Base-by-base conservation (phyloP, 164 flowering plant genomes). In the Houttuynia cordata region DNA sequence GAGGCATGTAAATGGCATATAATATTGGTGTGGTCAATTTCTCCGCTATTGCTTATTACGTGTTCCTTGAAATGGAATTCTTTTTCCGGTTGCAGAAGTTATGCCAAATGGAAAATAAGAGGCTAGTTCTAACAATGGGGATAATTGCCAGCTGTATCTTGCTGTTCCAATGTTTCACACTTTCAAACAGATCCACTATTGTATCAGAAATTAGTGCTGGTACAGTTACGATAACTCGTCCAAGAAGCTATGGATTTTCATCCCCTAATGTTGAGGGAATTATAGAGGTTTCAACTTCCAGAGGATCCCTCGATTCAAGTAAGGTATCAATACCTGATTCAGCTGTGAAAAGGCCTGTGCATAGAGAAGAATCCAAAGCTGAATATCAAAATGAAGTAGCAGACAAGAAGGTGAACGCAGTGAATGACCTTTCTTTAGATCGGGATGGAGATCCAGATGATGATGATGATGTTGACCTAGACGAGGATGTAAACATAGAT, bases 91-190 rank as follows among this genome's bases (percentile, higher is more conserved):
- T 20, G 23, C 40, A 49, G 55, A 59, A 68, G 21, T 58, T 62
- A 34, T 63, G 68, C 54, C 66, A 45, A 45, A 62, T 65, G 15
- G 72, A 60, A 25, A 68, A 70, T 24, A 9, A 66, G 64, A 77
- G 68, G 45, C 34, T 75, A 61, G 30, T 74, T 54, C 57, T 73
- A 24, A 53, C 73, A 19, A 60, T 70, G 41, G 73, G 69, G 21
- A 24, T 68, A 37, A 57, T 57, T 2, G 61, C 69, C 45, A 53
- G 64, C 62, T 24, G 50, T 53, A 18, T 66, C 15, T 37, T 70
- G 40, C 68, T 68, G 21, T 68, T 65, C 24, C 81, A 75, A 61
- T 59, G 50, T 25, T 63, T 53, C 49, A 70, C 51, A 14, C 58
- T 76, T 51, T 56, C 75, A 24, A 55, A 58, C 56, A 37, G 62